Base-by-base conservation (phyloP, 257 asterid genomes). In the Scutellaria barbata region DNA sequence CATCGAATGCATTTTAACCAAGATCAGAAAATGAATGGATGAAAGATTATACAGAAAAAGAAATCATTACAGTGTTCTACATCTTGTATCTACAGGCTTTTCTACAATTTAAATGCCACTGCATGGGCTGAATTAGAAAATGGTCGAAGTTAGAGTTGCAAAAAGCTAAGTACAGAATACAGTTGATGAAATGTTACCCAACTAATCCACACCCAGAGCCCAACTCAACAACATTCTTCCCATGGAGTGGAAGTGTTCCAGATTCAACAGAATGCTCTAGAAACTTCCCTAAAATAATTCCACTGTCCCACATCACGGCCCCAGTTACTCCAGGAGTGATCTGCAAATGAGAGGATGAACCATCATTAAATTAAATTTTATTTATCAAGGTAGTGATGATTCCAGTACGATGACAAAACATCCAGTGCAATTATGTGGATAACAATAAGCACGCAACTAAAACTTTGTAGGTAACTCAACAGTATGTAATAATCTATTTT, bases 161-260 rank as follows among this genome's bases (percentile, higher is more conserved):
- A 45, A 64, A 17, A 17, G 47, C 10, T 48, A 66, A 51, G 42
- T 56, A 43, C 10, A 12, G 66, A 51, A 37, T 56, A 43, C 10
- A 12, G 66, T 3, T 10, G 16, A 61, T 42, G 71, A 69, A 63
- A 33, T 41, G 71, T 83, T 89, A 92, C 97, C 97, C 98, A 57
- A 81, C 97, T 75, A 93, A 83, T 77, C 98, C 98, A 81, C 98
- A 93, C 77, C 98, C 98, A 59, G 97, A 86, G 63, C 97, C 98
- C 85, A 93, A 78, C 76, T 93, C 98, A 16, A 93, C 83, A 17
- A 85, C 93, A 75, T 90, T 90, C 87, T 87, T 89, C 42, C 85
- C 93, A 71, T 77, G 95, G 73, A 93, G 86, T 46, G 55, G 14
- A 74, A 90, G 69, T 22, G 72, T 68, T 72, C 85, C 88, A n/a